Evolutionary conservation across 2,329 filamentous ascomycete genomes (phyloP).

Genomic region (Pestalotiopsis sp.): DNA sequence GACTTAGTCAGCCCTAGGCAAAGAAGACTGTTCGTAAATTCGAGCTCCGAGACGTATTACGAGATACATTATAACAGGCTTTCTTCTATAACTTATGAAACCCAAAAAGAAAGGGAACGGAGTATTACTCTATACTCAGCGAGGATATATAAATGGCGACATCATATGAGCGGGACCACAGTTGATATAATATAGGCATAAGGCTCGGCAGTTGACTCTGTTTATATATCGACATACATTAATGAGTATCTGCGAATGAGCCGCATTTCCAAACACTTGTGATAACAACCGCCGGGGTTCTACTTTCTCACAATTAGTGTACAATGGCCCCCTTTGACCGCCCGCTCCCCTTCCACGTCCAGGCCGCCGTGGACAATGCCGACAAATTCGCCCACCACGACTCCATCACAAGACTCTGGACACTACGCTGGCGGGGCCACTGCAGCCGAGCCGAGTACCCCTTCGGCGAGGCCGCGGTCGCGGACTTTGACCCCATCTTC

Average conservation of each 20-base stretch:
- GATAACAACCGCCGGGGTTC: background rate
- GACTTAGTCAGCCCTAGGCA: background rate
- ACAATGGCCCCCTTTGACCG: background rate
- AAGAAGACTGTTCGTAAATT: background rate
- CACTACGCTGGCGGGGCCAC: slow-evolving; percentile 74
- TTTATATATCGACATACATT: no score
- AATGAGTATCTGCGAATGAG: background rate
- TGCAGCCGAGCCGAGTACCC: slow-evolving; percentile 68
- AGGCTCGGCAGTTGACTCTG: no score
- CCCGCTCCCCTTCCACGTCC: background rate
- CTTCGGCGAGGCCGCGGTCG: slow-evolving; percentile 71
- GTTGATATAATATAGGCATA: no score
- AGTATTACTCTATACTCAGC: background rate
- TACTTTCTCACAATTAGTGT: no score
- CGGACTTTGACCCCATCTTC: slow-evolving; percentile 73
- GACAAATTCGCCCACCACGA: slow-evolving; percentile 51
- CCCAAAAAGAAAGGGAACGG: background rate
- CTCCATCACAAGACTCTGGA: slow-evolving; percentile 67
- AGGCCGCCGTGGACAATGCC: background rate
- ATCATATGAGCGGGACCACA: no score
- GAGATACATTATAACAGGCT: background rate
- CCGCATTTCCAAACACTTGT: background rate
- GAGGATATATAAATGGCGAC: no score
- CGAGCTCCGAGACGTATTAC: background rate
- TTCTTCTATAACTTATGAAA: background rate